Percentiles rank a stretch among this genome's conserved stretches.
Evolutionary conservation across 805 yeast species (phyloP).

Genomic region (Saccharomycopsis fibuligera): DNA sequence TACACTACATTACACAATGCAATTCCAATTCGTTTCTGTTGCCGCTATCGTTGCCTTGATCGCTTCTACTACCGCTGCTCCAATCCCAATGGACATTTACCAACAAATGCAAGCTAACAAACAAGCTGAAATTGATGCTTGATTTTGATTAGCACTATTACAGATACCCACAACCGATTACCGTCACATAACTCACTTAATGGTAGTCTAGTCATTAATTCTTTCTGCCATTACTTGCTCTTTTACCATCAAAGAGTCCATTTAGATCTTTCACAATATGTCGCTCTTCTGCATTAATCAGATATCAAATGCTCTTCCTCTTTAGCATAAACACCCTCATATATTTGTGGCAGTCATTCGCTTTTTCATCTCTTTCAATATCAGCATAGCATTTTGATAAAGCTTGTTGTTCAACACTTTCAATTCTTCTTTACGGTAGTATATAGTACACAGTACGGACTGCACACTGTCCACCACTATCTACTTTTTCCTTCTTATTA

Average conservation of each 20-base stretch:
- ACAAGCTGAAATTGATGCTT: background rate
- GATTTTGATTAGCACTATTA: background rate
- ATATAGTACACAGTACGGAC: too few relatives aligned
- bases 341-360: too few relatives aligned
- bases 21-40: constrained; percentile 12
- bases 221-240: background rate
- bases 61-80: constrained; percentile 8
- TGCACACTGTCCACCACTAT: too few relatives aligned
- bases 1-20: constrained; percentile 7
- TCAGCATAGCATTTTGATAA: too few relatives aligned
- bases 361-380: too few relatives aligned
- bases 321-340: too few relatives aligned
- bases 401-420: too few relatives aligned
- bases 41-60: constrained; percentile 9
- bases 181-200: background rate
- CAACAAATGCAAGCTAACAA: constrained; percentile 9
- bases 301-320: too few relatives aligned
- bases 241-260: background rate
- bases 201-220: background rate
- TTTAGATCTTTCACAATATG: background rate
- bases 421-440: too few relatives aligned
- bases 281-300: too few relatives aligned
- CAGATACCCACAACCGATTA: background rate
- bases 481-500: too few relatives aligned
- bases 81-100: constrained; percentile 15